Evolutionary conservation across 176 grass and related monocot species (phyloP).

Genomic region (Bolboschoenus planiculmis): DNA sequence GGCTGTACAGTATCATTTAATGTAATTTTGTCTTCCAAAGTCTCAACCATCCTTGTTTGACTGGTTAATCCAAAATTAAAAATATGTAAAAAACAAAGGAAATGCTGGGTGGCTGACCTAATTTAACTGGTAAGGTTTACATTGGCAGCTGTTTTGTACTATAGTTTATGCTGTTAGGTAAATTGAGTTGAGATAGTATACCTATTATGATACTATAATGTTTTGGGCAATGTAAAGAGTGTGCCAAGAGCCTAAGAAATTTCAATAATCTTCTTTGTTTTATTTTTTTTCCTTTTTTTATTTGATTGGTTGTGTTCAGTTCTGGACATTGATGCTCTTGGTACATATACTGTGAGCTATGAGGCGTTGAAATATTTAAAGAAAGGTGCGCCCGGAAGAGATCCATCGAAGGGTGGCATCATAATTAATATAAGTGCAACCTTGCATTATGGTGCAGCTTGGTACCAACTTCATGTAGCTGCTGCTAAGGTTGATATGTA

Average conservation of each 20-base stretch:
- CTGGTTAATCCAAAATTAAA: neutral
- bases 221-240: neutral
- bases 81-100: neutral
- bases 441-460: slow-evolving; percentile 72
- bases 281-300: neutral
- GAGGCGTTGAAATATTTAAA: slow-evolving; percentile 88
- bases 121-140: neutral
- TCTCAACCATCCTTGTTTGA: neutral
- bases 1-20: neutral
- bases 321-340: slow-evolving; percentile 84
- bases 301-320: slow-evolving; percentile 42
- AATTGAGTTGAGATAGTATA: neutral
- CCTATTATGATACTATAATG: neutral
- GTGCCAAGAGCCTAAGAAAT: neutral
- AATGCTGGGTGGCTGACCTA: neutral
- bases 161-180: neutral
- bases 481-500: slow-evolving; percentile 66
- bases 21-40: neutral
- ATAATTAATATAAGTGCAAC: slow-evolving; percentile 96
- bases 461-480: slow-evolving; percentile 91
- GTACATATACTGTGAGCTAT: slow-evolving; percentile 82
- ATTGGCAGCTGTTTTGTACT: neutral
- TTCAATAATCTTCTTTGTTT: neutral
- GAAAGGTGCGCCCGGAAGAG: slow-evolving; percentile 58
- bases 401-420: slow-evolving; percentile 50